phyloP scores from a whole-genome alignment of 805 yeast species.

The fission yeast (Schizosaccharomyces pombe) region DNA sequence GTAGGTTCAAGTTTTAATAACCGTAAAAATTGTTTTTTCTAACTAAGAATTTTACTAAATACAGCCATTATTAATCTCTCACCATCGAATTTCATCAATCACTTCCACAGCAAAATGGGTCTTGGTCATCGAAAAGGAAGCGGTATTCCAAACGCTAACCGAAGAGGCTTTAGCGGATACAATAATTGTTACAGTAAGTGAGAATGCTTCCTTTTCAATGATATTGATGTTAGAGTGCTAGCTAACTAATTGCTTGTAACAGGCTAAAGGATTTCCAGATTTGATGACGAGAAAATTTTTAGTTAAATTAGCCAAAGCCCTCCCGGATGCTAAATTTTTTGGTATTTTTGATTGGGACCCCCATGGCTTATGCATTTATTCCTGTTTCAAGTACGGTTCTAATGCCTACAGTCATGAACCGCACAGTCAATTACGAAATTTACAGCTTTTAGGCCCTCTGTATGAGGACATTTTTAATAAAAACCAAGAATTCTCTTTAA shows the following conservation, averaged over 20 bases:
- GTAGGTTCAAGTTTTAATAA: too few relatives aligned
- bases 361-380: not conserved
- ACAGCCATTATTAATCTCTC: not conserved
- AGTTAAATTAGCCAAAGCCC: not conserved
- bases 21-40: too few relatives aligned
- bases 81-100: not conserved
- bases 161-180: not conserved
- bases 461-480: not conserved
- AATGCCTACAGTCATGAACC: not conserved
- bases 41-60: too few relatives aligned
- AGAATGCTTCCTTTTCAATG: too few relatives aligned
- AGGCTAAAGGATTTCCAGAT: slow-evolving; percentile 1
- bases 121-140: slow-evolving; percentile 3
- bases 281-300: not conserved
- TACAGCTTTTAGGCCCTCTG: not conserved
- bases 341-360: slow-evolving; percentile 1
- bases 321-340: not conserved
- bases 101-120: not conserved
- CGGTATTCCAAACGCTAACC: not conserved
- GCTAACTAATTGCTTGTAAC: not conserved
- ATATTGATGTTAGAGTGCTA: too few relatives aligned
- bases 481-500: not conserved
- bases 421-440: not conserved
- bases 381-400: not conserved
- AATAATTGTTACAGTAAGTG: not conserved